Base-by-base conservation (phyloP, 1,139 yeast species). In the Blastobotrys apis region DNA sequence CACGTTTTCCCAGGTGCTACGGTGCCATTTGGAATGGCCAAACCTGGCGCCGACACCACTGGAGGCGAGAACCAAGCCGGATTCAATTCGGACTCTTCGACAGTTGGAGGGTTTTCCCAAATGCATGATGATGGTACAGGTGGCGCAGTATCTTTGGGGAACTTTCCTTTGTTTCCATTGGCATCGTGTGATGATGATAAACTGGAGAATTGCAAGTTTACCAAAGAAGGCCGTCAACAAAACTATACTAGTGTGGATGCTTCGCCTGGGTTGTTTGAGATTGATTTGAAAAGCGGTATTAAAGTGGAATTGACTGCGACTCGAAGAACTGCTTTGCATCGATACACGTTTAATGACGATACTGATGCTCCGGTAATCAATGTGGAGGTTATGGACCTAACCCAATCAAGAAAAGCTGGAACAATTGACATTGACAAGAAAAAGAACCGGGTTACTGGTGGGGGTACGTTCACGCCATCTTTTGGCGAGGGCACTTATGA, bases 61-160 rank as follows among this genome's bases (percentile, higher is more conserved):
- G 64, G 57, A 1, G 67, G 63, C 12, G 63, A 66, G 46, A 62
- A 66, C 10, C 67, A 63, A 47, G 59, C 69, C 12, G 73, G 72
- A 2, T 69, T 63, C 49, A 64, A 67, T 1, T 57, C 62, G 0
- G 62, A 59, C 36, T 4, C 13, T 3, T 69, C 69, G 1, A 47
- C 50, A 3, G 54, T 69, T 22, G 53, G 56, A 19, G 72, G 69
- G 6, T 56, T 69, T 32, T 66, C 72, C 2, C 63, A 68, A 67
- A 62, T 68, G 65, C 73, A 69, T 48, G 72, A 67, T 40, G 60
- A 67, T 25, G 72, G 73, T 1, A 68, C 71, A 4, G 73, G 72
- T 13, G 73, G 72, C 8, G 65, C 70, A 1, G 70, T 15, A 9
- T 37, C 43, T 5, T 26, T 45, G 23, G 48, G 48, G 5, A 37